Conservation (phyloP, 164 flowering plant genomes). For the Berberis vulgaris region DNA sequence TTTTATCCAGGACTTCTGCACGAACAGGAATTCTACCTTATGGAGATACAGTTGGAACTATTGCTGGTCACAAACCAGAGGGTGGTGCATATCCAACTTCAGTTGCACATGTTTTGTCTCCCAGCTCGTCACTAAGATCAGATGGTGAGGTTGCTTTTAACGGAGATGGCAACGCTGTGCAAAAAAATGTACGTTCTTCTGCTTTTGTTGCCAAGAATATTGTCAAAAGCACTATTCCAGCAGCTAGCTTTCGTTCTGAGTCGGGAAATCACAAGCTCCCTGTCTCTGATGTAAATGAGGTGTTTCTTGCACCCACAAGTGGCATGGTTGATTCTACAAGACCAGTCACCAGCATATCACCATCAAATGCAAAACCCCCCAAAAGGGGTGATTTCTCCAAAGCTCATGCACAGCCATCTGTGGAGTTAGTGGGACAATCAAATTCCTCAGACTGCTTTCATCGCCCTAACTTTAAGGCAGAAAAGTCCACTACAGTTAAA, state of each 20-base stretch:
- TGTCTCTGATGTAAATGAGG: constrained; percentile 36
- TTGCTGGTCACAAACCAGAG: background rate
- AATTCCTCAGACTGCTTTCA: constrained; percentile 16
- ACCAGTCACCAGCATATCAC: constrained; percentile 26
- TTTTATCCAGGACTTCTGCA: background rate
- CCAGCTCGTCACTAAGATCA: constrained; percentile 22
- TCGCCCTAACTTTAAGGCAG: constrained; percentile 27
- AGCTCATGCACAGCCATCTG: constrained; percentile 30
- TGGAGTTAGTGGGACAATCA: constrained; percentile 20
- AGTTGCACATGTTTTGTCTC: constrained; percentile 26
- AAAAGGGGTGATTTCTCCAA: constrained; percentile 28
- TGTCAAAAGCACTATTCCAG: constrained; percentile 64
- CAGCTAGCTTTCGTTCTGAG: constrained; percentile 59
- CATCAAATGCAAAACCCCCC: constrained; percentile 38
- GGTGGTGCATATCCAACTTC: constrained; percentile 9
- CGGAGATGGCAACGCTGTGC: constrained; percentile 16
- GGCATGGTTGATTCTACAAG: constrained; percentile 44
- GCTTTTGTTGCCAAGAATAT: constrained; percentile 39
- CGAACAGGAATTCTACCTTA: constrained; percentile 20
- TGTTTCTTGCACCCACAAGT: constrained; percentile 14
- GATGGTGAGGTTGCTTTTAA: constrained; percentile 26
- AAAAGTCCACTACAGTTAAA: constrained; percentile 20
- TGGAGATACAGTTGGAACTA: background rate
- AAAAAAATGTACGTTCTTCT: constrained; percentile 2
- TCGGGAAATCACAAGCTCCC: constrained; percentile 52